These are phyloP conservation scores for Teunomyces funiuensis DNA, from an alignment of 805 yeast species.

Conservation along the genomic window DNA sequence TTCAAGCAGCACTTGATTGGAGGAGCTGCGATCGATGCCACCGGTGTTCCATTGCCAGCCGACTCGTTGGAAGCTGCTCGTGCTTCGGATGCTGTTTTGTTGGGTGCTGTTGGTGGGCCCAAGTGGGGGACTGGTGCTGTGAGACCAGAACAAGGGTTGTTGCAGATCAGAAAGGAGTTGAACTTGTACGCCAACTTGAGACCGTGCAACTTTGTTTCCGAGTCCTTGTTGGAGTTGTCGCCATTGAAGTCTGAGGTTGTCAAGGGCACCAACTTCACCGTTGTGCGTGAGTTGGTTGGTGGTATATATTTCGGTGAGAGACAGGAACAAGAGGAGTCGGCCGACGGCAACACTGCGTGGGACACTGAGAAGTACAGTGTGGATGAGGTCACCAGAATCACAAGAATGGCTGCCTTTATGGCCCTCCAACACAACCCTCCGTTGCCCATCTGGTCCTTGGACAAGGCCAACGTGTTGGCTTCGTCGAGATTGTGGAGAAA, in stretches of 20 bases:
- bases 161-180: constrained; percentile 91
- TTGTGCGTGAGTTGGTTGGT: constrained; percentile 95
- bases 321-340: constrained; percentile 80
- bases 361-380: constrained; percentile 93
- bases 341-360: constrained; percentile 69
- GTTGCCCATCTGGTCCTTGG: constrained; percentile 91
- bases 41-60: constrained; percentile 88
- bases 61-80: constrained; percentile 81
- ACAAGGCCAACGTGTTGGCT: constrained; percentile 96
- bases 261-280: constrained; percentile 86
- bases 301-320: constrained; percentile 98
- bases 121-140: constrained; percentile 98
- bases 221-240: constrained; percentile 76
- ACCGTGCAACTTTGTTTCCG: constrained; percentile 92
- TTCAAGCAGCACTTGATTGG: constrained; percentile 88
- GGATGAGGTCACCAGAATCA: constrained; percentile 89
- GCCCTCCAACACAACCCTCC: constrained; percentile 95
- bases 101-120: constrained; percentile 99
- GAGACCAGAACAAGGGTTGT: constrained; percentile 96
- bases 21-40: constrained; percentile 97
- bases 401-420: constrained; percentile 97
- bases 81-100: constrained; percentile 86
- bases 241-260: constrained; percentile 86
- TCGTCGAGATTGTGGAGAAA: constrained; percentile 95
- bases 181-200: constrained; percentile 93